Percentiles rank a stretch among this genome's conserved stretches.
phyloP scores from a whole-genome alignment of 2,329 filamentous ascomycete genomes.

The Curvularia sp. region DNA sequence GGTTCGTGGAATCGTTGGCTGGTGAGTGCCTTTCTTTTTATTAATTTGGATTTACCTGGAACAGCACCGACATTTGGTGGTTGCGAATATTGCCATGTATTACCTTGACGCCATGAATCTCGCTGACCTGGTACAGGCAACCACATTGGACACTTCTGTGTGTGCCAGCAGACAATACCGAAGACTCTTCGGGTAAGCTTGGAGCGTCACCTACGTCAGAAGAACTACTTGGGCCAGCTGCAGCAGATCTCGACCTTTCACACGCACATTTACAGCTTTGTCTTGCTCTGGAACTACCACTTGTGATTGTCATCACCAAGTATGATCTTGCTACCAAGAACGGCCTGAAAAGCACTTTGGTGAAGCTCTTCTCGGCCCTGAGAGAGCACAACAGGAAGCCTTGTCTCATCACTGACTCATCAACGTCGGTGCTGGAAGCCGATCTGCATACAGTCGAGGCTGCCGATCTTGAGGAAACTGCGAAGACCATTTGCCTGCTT shows the following conservation, averaged over 20 bases:
- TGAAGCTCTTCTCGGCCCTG: slow-evolving; percentile 75
- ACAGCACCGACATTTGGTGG: not conserved
- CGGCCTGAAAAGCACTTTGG: slow-evolving; percentile 73
- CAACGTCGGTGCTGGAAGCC: slow-evolving; percentile 43
- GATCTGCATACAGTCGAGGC: slow-evolving; percentile 63
- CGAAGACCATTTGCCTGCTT: slow-evolving; percentile 62
- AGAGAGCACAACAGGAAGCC: slow-evolving; percentile 79
- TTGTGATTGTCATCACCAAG: slow-evolving; percentile 88
- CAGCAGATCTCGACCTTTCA: slow-evolving; percentile 72
- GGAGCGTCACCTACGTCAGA: slow-evolving; percentile 60
- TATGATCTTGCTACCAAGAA: slow-evolving; percentile 81
- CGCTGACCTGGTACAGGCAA: slow-evolving; percentile 52
- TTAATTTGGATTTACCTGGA: not conserved
- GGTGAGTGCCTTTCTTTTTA: slow-evolving; percentile 61
- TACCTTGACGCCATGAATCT: not conserved
- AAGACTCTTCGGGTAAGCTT: slow-evolving; percentile 53
- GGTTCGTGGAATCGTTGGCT: slow-evolving; percentile 87
- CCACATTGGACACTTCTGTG: slow-evolving; percentile 94
- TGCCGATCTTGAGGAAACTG: slow-evolving; percentile 65
- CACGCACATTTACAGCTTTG: slow-evolving; percentile 85
- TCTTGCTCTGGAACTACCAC: slow-evolving; percentile 76
- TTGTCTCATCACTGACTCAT: slow-evolving; percentile 64
- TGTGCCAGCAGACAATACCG: slow-evolving; percentile 78
- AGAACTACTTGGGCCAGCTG: slow-evolving; percentile 60
- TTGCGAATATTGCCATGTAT: not conserved